phyloP scores from a whole-genome alignment of 768 basidiomycete species.

The Russula brevipes region DNA sequence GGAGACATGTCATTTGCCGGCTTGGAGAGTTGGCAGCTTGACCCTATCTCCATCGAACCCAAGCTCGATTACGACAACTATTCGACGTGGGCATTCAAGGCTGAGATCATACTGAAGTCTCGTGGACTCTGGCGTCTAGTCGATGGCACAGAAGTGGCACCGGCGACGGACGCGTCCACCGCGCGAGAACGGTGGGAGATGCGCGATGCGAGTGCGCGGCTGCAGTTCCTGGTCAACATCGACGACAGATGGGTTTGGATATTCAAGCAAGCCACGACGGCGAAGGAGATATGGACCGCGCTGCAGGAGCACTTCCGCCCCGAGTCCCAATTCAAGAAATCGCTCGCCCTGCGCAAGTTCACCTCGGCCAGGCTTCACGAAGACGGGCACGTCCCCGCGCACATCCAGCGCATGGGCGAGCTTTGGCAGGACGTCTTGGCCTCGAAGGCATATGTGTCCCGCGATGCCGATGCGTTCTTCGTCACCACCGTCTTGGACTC shows the following conservation, averaged over 20 bases:
- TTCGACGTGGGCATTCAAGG: constrained; percentile 14
- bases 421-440: constrained; percentile 20
- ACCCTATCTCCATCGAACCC: constrained; percentile 19
- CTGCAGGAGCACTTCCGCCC: constrained; percentile 17
- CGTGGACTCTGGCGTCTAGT: constrained; percentile 19
- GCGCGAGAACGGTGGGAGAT: constrained; percentile 12
- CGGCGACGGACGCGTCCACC: background rate
- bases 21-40: constrained; percentile 19
- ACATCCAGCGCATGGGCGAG: constrained; percentile 21
- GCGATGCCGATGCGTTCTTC: constrained; percentile 9
- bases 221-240: constrained; percentile 17
- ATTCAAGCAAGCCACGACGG: background rate
- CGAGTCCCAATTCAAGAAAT: constrained; percentile 15
- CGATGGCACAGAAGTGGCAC: constrained; percentile 10
- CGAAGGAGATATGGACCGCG: constrained; percentile 10
- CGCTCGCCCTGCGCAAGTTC: constrained; percentile 18
- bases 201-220: constrained; percentile 16
- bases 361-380: background rate
- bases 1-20: background rate
- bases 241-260: constrained; percentile 16
- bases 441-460: background rate
- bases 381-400: constrained; percentile 14
- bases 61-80: constrained; percentile 22
- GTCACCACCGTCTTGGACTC: constrained; percentile 11
- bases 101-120: constrained; percentile 5